Evolutionary conservation across 163 green algal species (phyloP).

Genomic region (Picocystis sp.): DNA sequence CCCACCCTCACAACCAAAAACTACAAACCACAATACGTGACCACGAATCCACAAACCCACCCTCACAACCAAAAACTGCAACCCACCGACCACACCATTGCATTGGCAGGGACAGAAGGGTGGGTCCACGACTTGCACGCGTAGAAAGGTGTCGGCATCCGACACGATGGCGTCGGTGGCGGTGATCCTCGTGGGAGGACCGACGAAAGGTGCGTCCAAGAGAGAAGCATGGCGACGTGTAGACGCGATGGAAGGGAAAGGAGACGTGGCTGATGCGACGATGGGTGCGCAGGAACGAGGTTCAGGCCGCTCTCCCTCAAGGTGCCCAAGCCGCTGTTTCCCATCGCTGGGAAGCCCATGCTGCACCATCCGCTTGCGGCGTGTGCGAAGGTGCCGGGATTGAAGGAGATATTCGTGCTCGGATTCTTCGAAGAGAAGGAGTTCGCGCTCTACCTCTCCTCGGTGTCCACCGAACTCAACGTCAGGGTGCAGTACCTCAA

Average conservation of each 20-base stretch:
- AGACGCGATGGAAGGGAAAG: no score
- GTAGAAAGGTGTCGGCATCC: no score
- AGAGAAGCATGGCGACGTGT: no score
- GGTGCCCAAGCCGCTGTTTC: constrained; percentile 24
- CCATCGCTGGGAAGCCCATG: constrained; percentile 23
- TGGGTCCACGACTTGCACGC: no score
- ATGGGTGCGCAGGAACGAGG: constrained; percentile 13
- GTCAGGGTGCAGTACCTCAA: constrained; percentile 18
- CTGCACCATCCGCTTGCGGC: constrained; percentile 21
- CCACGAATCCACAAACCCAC: no score
- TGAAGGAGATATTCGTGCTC: constrained; percentile 16
- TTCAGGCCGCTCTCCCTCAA: constrained; percentile 27
- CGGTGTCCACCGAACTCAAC: constrained; percentile 16
- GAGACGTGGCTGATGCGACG: neutral
- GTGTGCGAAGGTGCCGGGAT: constrained; percentile 19
- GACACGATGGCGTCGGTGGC: neutral
- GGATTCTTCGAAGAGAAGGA: constrained; percentile 30
- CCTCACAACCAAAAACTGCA: no score
- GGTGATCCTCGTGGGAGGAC: constrained; percentile 17
- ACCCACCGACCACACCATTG: no score
- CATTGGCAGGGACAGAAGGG: no score
- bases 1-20: no score
- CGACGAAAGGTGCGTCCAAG: constrained; percentile 11
- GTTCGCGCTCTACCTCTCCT: constrained; percentile 16
- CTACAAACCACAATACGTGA: no score